Evolutionary conservation across 805 yeast species (phyloP).

Genomic region (Scheffersomyces amazonensis): DNA sequence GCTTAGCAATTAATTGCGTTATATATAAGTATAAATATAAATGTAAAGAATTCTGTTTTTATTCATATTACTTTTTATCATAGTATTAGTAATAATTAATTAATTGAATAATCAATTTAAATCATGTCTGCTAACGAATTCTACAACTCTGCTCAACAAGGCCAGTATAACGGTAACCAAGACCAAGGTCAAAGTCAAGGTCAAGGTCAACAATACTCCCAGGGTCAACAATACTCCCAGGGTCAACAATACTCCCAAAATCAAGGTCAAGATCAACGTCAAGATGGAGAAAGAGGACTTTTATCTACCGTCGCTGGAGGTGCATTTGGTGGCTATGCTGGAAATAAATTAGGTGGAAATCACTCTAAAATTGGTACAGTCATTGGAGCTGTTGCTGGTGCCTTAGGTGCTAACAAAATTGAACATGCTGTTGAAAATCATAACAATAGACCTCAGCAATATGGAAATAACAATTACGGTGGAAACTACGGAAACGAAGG

Average conservation of each 20-base stretch:
- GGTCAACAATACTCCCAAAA: not conserved
- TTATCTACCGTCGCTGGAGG: conserved; percentile 48
- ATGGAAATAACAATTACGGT: no score
- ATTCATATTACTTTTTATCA: no score
- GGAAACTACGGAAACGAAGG: no score
- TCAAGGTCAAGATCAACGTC: no score
- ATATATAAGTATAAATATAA: no score
- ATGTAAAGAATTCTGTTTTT: no score
- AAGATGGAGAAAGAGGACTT: conserved; percentile 39
- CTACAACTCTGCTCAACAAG: conserved; percentile 44
- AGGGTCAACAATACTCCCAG: conserved; percentile 7
- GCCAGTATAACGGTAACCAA: conserved; percentile 28
- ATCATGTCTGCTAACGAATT: conserved; percentile 64
- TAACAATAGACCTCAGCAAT: conserved; percentile 12
- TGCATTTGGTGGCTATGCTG: conserved; percentile 53
- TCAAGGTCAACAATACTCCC: not conserved
- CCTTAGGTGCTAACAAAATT: conserved; percentile 49
- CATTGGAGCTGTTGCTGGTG: conserved; percentile 57
- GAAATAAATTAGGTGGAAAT: conserved; percentile 39
- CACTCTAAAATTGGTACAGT: conserved; percentile 45
- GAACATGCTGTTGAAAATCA: conserved; percentile 36
- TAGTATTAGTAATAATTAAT: no score
- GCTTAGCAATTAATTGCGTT: no score
- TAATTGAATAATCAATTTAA: no score
- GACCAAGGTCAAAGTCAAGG: conserved; percentile 15